A percentile compares a stretch with the other conserved stretches of the same genome.
Conservation (phyloP, 441 rosid genomes). For the Melastoma candidum region DNA sequence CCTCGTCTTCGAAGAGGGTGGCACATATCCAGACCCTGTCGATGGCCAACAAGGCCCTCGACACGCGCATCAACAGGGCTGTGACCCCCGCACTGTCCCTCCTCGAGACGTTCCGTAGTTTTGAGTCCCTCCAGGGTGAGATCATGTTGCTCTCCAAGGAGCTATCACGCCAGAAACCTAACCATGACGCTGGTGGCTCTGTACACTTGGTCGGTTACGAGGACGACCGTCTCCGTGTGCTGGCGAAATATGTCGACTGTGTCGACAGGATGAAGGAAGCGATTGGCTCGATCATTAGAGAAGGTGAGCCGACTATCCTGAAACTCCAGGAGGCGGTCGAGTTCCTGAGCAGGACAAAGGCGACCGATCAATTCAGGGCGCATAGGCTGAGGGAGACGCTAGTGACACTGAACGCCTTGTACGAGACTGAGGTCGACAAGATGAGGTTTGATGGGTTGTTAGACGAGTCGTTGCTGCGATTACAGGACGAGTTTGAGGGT, state of each 20-base stretch:
- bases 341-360: conserved; percentile 68
- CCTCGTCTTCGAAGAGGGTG: conserved; percentile 31
- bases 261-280: conserved; percentile 33
- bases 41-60: conserved; percentile 46
- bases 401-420: conserved; percentile 39
- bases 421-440: conserved; percentile 42
- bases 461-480: conserved; percentile 48
- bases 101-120: conserved; percentile 35
- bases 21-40: conserved; percentile 49
- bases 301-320: conserved; percentile 51
- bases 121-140: conserved; percentile 33
- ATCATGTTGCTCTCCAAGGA: conserved; percentile 28
- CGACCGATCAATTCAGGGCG: conserved; percentile 38
- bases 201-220: too few relatives aligned
- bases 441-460: conserved; percentile 62
- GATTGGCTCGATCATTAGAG: conserved; percentile 26
- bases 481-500: conserved; percentile 47
- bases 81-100: conserved; percentile 39
- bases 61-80: conserved; percentile 50
- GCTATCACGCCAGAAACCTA: conserved; percentile 14
- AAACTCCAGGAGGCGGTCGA: conserved; percentile 66
- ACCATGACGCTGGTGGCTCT: too few relatives aligned
- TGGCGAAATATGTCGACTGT: conserved; percentile 34
- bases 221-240: conserved; percentile 21
- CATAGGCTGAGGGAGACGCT: conserved; percentile 49